Evolutionary conservation across 306 rosid species (phyloP), one percentile per base, ranked within the genome.

Genomic region (Luffa acutangula): DNA sequence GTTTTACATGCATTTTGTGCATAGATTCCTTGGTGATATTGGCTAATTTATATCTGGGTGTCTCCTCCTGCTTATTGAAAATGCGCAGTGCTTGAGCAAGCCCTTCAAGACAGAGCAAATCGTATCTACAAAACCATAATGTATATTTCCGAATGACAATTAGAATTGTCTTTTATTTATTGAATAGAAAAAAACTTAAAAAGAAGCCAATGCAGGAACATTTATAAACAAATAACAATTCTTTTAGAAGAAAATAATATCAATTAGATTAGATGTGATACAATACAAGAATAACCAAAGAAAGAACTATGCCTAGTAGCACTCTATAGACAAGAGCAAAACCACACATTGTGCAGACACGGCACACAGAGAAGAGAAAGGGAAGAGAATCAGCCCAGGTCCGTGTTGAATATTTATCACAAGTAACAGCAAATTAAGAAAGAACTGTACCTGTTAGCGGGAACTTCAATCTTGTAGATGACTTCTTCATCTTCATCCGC

Each of bases 101-200:
- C 80, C 98, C 98, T 84, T 94, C 98, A 18, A 94, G 94, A 81
- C 97, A 94, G 77, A 94, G 92, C 82, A 94, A 88, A 76, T 94
- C 98, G 81, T 94, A 94, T 86, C 98, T 94, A 83, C 58, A 43
- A 69, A 31, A 71, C 39, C 57, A 57, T 25, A 45, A 25, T 39
- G 56, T 14, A 80, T 17, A 46, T 71, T 31, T 73, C 49, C 45
- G 15, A 25, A 33, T 33, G 13, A 49, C 12, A 34, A 31, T 31
- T 15, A 31, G 43, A 73, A 31, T 25, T 25, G 3, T 73, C 7
- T 73, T 71, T 31, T 13, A 45, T 21, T 17, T 43, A 45, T 43
- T 33, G n/a, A 7, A 21, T 43, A 70, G 17, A 63, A 18, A 39
- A 1, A 43, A 41, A n/a, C 6, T 42, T 4, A 20, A 18, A 69